Base-by-base conservation (phyloP, 1,284 basidiomycete genomes). In the Trametes sp. region DNA sequence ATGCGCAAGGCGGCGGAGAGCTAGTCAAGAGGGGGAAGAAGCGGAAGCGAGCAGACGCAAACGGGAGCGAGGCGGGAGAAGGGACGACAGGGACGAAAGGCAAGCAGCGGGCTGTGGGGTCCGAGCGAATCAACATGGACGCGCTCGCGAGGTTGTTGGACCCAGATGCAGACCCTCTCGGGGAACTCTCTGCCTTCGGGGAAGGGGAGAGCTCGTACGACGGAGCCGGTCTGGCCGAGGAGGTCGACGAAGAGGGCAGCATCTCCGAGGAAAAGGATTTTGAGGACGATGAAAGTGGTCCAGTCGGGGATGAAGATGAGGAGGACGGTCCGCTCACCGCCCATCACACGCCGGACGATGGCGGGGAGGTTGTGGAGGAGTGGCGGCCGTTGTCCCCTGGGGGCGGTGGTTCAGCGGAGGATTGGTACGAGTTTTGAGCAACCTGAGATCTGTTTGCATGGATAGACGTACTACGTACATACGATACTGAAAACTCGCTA, bases 331-430 rank as follows among this genome's bases (percentile, higher is more conserved):
- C 26, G 13, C 31, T 8, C 21, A 28, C 26, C 19, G 54, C 33
- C 23, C 49, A 42, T 19, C 33, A 26, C 35, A 28, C 46, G 13
- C 24, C 26, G 14, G 63, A 50, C 9, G 73, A 70, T 38, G 72
- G 59, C 26, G 70, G 67, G 28, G 77, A 77, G 62, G 62, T 75
- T 44, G 67, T 79, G 50, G 73, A 73, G 57, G 80, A 79, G 66
- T 80, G 79, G 78, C 67, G 78, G 55, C 73, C 76, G 26, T 53
- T 73, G 64, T 77, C 77, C 26, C 77, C 78, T 31, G 77, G 71
- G 13, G 70, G 69, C 9, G 68, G 63, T 7, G 58, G 66, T 36
- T 67, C 54, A 45, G 70, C 70, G 33, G 72, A 74, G 26, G 73
- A 75, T 35, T 67, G 73, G 60, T 76, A 73, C 54, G 73, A 76